Base-by-base conservation (phyloP, 1,284 basidiomycete genomes). In the Cyathus olla region DNA sequence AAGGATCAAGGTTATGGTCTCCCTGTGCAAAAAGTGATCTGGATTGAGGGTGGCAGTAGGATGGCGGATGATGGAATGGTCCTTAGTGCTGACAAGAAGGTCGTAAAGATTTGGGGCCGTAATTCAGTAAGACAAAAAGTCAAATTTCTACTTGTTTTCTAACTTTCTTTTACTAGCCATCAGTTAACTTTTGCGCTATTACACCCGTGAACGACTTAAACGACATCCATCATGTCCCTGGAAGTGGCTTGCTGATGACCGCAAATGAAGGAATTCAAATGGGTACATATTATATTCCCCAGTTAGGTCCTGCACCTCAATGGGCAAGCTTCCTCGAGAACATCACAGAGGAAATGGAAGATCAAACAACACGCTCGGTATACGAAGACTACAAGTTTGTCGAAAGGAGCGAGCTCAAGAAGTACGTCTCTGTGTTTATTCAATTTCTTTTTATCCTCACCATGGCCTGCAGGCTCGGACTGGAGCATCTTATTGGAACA, bases 321-420 rank as follows among this genome's bases (percentile, higher is more conserved):
- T 99, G 98, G 98, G 96, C 95, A 54, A 92, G 91, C 72, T 99
- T 99, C 90, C 88, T 99, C 60, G 98, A 99, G 81, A 96, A 95
- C 69, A 92, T 99, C 73, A 99, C 98, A 0, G 98, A 99, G 76
- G 96, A 98, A 76, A 92, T 98, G 90, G 97, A 97, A 71, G 94
- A 95, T 72, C 92, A 94, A 72, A 88, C 90, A 1, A 83, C 83
- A n/a, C 87, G 91, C 40, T 90, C 85, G 26, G 86, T 89, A 1
- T 99, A 99, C 78, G 93, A 97, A 75, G 98, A 99, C 81, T 99
- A 93, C 89, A 99, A 99, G 80, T 99, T 99, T 73, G 87, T 99
- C 65, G 95, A 97, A 79, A 86, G 94, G 61, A 84, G 82, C 67
- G 98, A 99, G 76, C 87, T 99, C 61, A 87, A 91, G 65, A 90